A percentile compares a stretch with the other conserved stretches of the same genome.
Evolutionary conservation across 2,329 filamentous ascomycete genomes (phyloP).

Genomic region (Tolypocladium nubicola): DNA sequence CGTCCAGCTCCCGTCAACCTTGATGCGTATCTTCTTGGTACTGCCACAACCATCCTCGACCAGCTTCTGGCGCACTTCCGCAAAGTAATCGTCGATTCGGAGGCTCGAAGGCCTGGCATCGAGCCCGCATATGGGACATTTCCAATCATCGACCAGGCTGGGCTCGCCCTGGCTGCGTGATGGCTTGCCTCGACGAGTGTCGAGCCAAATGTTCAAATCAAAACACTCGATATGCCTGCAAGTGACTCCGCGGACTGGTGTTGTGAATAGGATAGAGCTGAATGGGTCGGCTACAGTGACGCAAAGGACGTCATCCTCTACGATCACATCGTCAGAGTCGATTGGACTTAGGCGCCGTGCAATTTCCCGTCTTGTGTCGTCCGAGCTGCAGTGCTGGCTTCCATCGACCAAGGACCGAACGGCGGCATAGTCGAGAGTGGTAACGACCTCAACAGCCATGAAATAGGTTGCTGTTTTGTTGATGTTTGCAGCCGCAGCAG

Average conservation of each 20-base stretch:
- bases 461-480: conserved; percentile 29
- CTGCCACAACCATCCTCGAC: conserved; percentile 7
- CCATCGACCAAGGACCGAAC: conserved; percentile 28
- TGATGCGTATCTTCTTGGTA: conserved; percentile 20
- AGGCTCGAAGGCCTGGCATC: conserved; percentile 69
- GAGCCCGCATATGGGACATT: conserved; percentile 69
- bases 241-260: conserved; percentile 57
- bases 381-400: conserved; percentile 27
- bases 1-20: conserved; percentile 21
- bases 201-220: conserved; percentile 73
- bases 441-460: conserved; percentile 61
- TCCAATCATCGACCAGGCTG: conserved; percentile 61
- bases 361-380: conserved; percentile 47
- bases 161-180: conserved; percentile 29
- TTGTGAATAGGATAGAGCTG: conserved; percentile 50
- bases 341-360: conserved; percentile 29
- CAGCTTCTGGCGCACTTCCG: conserved; percentile 48
- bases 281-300: conserved; percentile 60
- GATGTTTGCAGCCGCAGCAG: conserved; percentile 14
- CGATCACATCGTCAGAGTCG: conserved; percentile 47
- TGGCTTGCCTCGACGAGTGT: conserved; percentile 45
- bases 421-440: conserved; percentile 36
- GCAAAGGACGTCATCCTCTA: conserved; percentile 43
- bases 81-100: conserved; percentile 63
- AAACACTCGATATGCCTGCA: conserved; percentile 85